Evolutionary conservation across 768 basidiomycete species (phyloP).

Genomic region (Boletus edulis): DNA sequence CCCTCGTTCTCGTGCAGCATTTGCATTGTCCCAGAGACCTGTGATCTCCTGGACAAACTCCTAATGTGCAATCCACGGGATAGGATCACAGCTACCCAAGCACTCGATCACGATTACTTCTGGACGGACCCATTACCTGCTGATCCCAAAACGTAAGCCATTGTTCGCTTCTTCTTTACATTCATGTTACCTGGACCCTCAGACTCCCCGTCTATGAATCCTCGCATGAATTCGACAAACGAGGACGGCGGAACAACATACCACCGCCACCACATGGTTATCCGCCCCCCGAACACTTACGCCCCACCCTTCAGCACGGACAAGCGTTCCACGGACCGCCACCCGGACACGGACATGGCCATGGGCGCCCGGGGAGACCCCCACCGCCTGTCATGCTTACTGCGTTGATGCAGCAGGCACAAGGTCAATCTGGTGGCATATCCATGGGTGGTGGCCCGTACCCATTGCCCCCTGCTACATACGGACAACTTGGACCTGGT

Average conservation of each 20-base stretch:
- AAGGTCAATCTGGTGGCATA: conserved; percentile 9
- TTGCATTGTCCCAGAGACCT: conserved; percentile 71
- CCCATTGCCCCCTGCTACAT: conserved; percentile 9
- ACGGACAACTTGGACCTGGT: conserved; percentile 11
- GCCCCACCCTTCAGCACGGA: conserved; percentile 32
- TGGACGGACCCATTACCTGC: conserved; percentile 89
- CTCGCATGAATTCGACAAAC: conserved; percentile 80
- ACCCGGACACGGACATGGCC: conserved; percentile 24
- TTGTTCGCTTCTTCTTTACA: background rate
- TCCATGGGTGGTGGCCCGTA: conserved; percentile 11
- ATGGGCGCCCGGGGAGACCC: conserved; percentile 33
- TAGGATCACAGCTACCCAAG: conserved; percentile 80
- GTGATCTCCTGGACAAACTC: conserved; percentile 79
- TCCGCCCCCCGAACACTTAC: conserved; percentile 32
- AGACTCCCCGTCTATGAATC: conserved; percentile 78
- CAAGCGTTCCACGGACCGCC: conserved; percentile 32
- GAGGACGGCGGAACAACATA: conserved; percentile 52
- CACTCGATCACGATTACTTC: conserved; percentile 92
- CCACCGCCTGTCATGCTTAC: conserved; percentile 27
- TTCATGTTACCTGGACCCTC: background rate
- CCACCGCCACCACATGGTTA: conserved; percentile 25
- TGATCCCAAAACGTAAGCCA: conserved; percentile 70
- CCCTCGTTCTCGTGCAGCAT: conserved; percentile 13
- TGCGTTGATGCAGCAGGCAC: conserved; percentile 30
- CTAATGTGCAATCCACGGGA: conserved; percentile 80